A percentile compares a stretch with the other conserved stretches of the same genome.
Evolutionary conservation across 176 grass and related monocot species (phyloP).

Genomic region (Musa troglodytarum): DNA sequence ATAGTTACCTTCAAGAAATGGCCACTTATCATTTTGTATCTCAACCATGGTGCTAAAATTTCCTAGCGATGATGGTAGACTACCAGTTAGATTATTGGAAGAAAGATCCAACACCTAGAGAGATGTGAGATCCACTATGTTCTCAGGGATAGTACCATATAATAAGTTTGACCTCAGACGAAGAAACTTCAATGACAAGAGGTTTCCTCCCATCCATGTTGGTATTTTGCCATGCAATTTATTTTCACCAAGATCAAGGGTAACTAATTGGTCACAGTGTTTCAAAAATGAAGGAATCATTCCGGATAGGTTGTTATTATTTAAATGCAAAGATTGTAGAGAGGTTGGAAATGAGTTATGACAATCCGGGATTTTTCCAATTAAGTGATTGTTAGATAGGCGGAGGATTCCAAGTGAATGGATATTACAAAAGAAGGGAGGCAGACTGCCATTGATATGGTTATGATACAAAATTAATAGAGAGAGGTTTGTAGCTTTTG

Average conservation of each 20-base stretch:
- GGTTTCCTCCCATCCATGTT: constrained; percentile 6
- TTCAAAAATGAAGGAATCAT: not conserved
- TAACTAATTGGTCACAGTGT: not conserved
- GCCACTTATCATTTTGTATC: not conserved
- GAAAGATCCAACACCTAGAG: constrained; percentile 10
- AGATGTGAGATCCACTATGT: constrained; percentile 1
- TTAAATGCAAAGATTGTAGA: constrained; percentile 2
- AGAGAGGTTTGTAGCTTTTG: not conserved
- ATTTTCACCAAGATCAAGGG: constrained; percentile 8
- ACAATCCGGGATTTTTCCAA: constrained; percentile 4
- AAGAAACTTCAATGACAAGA: constrained; percentile 3
- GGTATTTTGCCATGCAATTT: constrained; percentile 15
- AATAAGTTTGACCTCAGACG: constrained; percentile 9
- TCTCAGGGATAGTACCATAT: not conserved
- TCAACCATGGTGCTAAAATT: not conserved
- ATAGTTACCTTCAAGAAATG: too few relatives aligned
- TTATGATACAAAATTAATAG: constrained; percentile 2
- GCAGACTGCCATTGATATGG: not conserved
- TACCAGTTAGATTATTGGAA: not conserved
- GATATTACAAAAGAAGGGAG: constrained; percentile 1
- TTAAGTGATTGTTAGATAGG: not conserved
- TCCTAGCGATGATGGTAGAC: not conserved
- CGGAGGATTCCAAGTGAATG: not conserved
- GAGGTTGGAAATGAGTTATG: not conserved
- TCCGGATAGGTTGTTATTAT: constrained; percentile 1